Base-by-base conservation (phyloP, 805 yeast genomes). In the Monosporozyma unispora region DNA sequence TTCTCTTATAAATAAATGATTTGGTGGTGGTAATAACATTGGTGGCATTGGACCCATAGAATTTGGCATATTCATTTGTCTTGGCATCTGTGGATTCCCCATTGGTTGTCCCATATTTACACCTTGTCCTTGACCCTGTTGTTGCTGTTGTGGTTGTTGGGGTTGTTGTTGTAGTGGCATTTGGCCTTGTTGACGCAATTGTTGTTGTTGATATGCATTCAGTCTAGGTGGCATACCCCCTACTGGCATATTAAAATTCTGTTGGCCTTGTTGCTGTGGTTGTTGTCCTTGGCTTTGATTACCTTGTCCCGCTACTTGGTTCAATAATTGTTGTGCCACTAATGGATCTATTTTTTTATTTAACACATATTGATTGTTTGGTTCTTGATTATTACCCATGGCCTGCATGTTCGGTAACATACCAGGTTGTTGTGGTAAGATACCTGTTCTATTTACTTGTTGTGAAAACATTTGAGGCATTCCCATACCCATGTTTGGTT, bases 1-100 rank as follows among this genome's bases (percentile, higher is more conserved):
- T 54, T 86, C 90, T 50, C 80, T 73, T 12, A 83, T 77, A 28
- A 76, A 74, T 45, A 69, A 68, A 37, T 68, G 69, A 42, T 58
- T 59, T 44, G 65, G 63, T 16, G 65, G 67, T 5, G 65, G 62
- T 49, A 62, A 50, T 8, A 54, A 37, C 45, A 53, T 51, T 27
- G 59, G 56, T 10, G 55, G 57, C 37, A 53, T 41, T 25, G 54
- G 53, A 1, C 49, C 52, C 46, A 44, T 44, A 9, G 51, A 41
- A 16, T 50, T 50, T 4, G 44, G 49, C 25, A 48, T 48, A 43
- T 48, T 45, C 44, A 54, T 42, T 37, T 51, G 60, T 27, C 53
- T 51, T 16, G 55, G 56, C 6, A 54, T 11, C 46, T 54, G 53
- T 43, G 44, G 54, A 12, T 33, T 18, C 35, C 44, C 44, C 21